Base-by-base conservation (phyloP, 495 filamentous ascomycete species). In the Parathielavia appendiculata region DNA sequence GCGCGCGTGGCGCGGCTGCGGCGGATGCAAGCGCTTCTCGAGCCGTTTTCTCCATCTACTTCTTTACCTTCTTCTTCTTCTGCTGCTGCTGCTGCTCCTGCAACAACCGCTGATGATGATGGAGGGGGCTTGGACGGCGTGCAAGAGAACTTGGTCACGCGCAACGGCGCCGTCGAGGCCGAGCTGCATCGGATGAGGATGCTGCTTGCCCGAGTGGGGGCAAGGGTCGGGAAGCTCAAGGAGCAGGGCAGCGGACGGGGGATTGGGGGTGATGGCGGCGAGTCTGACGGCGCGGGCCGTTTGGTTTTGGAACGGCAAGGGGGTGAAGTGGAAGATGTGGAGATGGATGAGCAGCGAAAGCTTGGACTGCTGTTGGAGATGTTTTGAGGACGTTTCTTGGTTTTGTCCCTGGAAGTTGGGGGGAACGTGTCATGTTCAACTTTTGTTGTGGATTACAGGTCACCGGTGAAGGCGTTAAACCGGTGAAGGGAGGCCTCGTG, bases 121-220 rank as follows among this genome's bases (percentile, higher is more conserved):
- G 63, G 76, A 4, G 46, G 16, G 2, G 9, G 8, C 4, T 11
- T 38, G 39, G 43, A 36, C 66, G 78, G 76, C 45, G 81, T 95
- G 23, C 90, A 95, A 64, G 84, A 85, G 22, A 95, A 92, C 70
- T 73, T 95, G 17, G 79, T 90, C 11, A 87, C 83, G 14, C 80
- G 81, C 44, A 85, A 90, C 69, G 86, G 86, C n/a, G 83, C 86
- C 62, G 67, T 95, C 22, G 82, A 83, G 60, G 74, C 77, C 41
- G 90, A 95, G 70, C 66, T 95, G 60, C 83, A 87, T 65, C 84
- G 80, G 62, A 92, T 90, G 84, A 80, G 86, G 39, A 81, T 90
- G 68, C 73, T 95, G 57, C 82, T 88, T 44, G 83, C 85, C 19
- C 79, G 88, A 45, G 86, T 92, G 26, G 81, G 82, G 4, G 87